Evolutionary conservation across 163 green algal genomes (phyloP).

Genomic region (Volvox carteri): DNA sequence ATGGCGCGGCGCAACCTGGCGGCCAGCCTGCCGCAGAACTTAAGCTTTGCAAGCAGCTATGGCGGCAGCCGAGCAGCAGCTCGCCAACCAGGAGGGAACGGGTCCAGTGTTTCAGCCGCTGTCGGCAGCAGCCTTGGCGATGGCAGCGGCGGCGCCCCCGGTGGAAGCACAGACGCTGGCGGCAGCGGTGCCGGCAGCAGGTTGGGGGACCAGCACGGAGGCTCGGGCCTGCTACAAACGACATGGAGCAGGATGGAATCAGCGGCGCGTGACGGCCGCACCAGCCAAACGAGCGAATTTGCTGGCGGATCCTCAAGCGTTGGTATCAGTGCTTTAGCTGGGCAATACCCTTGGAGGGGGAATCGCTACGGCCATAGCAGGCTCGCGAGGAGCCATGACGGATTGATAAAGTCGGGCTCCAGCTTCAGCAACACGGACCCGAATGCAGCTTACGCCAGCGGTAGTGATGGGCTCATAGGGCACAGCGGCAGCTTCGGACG

Average conservation of each 20-base stretch:
- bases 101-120: neutral
- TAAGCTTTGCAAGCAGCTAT: neutral
- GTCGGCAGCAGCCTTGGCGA: slow-evolving; percentile 8
- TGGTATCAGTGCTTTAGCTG: neutral
- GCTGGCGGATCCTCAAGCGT: neutral
- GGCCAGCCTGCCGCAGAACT: neutral
- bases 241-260: neutral
- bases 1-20: slow-evolving; percentile 24
- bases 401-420: no score
- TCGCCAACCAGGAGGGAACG: neutral
- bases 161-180: neutral
- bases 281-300: neutral
- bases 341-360: neutral
- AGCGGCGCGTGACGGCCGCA: neutral
- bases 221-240: neutral
- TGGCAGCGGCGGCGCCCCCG: neutral
- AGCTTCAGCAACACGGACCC: neutral
- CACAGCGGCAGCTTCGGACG: neutral
- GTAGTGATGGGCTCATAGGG: neutral
- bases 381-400: neutral
- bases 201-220: neutral
- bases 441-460: neutral
- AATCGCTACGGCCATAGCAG: neutral
- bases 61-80: neutral
- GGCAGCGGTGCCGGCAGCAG: neutral